phyloP scores from a whole-genome alignment of 805 yeast genomes.

The Trichomonascus vanleenenianus region DNA sequence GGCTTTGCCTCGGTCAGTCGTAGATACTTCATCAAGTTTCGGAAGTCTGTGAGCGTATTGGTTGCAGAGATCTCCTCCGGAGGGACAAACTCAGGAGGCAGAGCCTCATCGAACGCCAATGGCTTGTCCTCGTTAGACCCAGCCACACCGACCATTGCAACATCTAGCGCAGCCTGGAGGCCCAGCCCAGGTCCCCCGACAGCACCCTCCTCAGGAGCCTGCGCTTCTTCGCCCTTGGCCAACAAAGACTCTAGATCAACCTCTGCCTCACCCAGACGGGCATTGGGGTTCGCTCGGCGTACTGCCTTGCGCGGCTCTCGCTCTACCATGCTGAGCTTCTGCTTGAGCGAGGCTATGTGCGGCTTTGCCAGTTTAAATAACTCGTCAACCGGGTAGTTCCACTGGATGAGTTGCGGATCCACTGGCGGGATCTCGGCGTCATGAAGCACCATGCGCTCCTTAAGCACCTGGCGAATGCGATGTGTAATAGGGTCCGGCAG shows the following conservation, averaged over 20 bases:
- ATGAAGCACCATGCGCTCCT: conserved; percentile 28
- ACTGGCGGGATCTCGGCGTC: conserved; percentile 28
- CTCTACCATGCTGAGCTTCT: conserved; percentile 15
- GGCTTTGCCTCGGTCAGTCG: no score
- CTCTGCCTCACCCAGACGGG: conserved; percentile 7
- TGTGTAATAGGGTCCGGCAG: conserved; percentile 19
- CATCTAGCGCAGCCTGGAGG: no score
- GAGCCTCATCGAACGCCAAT: no score
- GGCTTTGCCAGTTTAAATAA: conserved; percentile 11
- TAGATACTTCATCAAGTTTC: background rate
- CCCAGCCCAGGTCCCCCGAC: background rate
- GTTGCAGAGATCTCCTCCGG: no score
- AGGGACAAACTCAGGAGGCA: no score
- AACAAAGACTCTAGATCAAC: conserved; percentile 19
- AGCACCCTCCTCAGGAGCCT: background rate
- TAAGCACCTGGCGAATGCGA: conserved; percentile 18
- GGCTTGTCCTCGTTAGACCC: no score
- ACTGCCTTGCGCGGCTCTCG: conserved; percentile 8
- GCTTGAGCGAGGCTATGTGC: conserved; percentile 8
- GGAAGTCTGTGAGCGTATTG: background rate
- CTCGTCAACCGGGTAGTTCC: conserved; percentile 17
- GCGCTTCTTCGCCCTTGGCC: background rate
- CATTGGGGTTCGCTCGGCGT: background rate
- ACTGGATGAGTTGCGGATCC: conserved; percentile 19
- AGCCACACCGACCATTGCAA: no score